Conservation (phyloP, 106 monocot species). For the Allium fistulosum region DNA sequence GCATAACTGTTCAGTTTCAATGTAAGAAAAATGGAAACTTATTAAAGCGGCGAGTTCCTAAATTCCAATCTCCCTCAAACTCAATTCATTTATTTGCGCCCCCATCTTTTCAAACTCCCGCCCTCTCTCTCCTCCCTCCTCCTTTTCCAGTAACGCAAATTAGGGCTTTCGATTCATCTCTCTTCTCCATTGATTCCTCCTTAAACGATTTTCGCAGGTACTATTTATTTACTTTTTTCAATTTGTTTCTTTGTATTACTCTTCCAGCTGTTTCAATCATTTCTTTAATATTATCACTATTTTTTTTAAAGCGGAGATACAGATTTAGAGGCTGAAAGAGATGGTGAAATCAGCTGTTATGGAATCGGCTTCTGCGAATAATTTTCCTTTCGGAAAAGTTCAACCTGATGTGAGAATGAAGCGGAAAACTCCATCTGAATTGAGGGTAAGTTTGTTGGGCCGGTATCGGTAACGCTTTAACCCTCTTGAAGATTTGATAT, state of each 20-base stretch:
- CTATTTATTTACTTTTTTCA: neutral
- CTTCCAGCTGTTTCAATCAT: neutral
- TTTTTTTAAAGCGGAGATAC: conserved; percentile 8
- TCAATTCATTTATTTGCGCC: neutral
- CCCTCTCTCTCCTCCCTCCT: neutral
- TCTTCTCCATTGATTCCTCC: neutral
- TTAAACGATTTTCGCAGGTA: neutral
- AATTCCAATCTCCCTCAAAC: neutral
- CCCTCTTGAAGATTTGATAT: no score
- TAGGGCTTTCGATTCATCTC: neutral
- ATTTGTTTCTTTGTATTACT: neutral
- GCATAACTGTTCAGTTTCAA: no score
- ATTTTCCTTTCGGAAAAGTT: conserved; percentile 14
- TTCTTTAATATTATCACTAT: neutral
- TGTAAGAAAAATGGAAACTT: no score
- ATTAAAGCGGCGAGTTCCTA: neutral
- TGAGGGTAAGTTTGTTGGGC: conserved; percentile 28
- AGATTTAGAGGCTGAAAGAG: conserved; percentile 7
- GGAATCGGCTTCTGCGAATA: conserved; percentile 11
- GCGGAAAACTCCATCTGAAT: conserved; percentile 62
- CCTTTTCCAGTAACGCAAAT: neutral
- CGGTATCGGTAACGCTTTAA: no score
- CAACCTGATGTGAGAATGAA: conserved; percentile 25
- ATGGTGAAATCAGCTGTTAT: conserved; percentile 48
- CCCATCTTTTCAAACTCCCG: conserved; percentile 6